Percentiles rank a stretch among this genome's conserved stretches.
Conservation (phyloP, 345 rosid genomes). For the Populus euphratica region DNA sequence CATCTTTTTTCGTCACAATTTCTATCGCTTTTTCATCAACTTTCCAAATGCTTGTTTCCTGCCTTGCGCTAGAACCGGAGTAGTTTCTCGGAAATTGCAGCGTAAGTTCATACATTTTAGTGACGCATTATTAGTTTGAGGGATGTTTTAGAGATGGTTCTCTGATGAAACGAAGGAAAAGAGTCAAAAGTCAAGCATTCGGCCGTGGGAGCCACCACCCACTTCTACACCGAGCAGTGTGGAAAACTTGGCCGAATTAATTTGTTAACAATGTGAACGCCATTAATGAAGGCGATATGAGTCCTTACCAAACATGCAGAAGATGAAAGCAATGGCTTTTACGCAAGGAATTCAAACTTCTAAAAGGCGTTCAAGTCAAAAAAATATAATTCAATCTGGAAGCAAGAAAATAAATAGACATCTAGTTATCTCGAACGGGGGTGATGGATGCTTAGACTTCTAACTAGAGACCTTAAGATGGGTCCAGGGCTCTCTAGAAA, state of each 20-base stretch:
- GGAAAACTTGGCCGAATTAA: background rate
- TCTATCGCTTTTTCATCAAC: background rate
- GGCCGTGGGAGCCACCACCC: conserved; percentile 8
- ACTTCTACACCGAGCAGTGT: background rate
- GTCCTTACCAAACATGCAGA: background rate
- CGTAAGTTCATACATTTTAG: background rate
- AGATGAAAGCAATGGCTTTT: background rate
- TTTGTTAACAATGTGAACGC: background rate
- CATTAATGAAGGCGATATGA: too few species aligned
- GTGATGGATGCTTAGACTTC: too few species aligned
- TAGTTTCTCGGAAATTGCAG: background rate
- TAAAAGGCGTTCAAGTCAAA: background rate
- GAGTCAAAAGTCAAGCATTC: background rate
- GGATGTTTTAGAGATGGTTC: background rate
- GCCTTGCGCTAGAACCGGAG: background rate
- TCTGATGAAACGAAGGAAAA: background rate
- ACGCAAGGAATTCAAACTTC: background rate
- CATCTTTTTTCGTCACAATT: background rate
- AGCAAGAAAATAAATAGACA: too few species aligned
- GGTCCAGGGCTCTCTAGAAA: too few species aligned
- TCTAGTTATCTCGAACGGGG: too few species aligned
- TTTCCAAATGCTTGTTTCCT: background rate
- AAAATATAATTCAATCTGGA: too few species aligned
- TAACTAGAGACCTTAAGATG: too few species aligned
- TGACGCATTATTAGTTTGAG: background rate